phyloP scores from a whole-genome alignment of 495 filamentous ascomycete species.

The Hypoxylon lienhwacheense region DNA sequence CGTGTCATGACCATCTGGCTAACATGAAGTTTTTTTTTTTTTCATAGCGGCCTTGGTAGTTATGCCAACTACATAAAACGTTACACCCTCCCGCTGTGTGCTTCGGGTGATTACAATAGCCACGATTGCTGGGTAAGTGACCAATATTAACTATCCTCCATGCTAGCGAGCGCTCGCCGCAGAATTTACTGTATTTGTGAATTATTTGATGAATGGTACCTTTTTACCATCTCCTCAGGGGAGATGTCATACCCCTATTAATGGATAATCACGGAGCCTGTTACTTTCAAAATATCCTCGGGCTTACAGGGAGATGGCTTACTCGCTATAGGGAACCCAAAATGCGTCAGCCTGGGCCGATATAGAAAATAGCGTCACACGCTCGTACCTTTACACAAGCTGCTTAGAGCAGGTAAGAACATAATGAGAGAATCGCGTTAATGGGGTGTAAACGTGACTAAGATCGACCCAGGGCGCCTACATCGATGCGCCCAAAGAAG shows the following conservation, averaged over 20 bases:
- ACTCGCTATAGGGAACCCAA: constrained; percentile 28
- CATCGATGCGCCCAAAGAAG: constrained; percentile 47
- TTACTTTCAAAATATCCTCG: not conserved
- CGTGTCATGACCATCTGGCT: constrained; percentile 2
- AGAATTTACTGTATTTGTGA: too few species aligned
- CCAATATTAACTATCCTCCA: not conserved
- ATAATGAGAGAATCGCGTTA: not conserved
- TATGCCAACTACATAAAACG: constrained; percentile 53
- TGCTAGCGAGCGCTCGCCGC: not conserved
- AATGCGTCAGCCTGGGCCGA: constrained; percentile 43
- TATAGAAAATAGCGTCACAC: constrained; percentile 37
- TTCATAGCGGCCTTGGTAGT: constrained; percentile 42
- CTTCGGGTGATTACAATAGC: constrained; percentile 45
- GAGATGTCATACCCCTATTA: too few species aligned
- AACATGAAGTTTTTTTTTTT: not conserved
- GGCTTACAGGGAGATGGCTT: not conserved
- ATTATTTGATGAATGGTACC: too few species aligned
- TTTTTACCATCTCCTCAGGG: too few species aligned
- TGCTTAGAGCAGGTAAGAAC: constrained; percentile 46
- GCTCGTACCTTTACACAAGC: constrained; percentile 52
- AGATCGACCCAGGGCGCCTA: constrained; percentile 41
- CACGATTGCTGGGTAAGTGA: constrained; percentile 45
- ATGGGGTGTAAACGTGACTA: not conserved
- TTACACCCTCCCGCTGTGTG: constrained; percentile 45
- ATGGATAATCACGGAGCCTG: not conserved